phyloP scores from a whole-genome alignment of 2,329 filamentous ascomycete species.

The Rutstroemia sp. region DNA sequence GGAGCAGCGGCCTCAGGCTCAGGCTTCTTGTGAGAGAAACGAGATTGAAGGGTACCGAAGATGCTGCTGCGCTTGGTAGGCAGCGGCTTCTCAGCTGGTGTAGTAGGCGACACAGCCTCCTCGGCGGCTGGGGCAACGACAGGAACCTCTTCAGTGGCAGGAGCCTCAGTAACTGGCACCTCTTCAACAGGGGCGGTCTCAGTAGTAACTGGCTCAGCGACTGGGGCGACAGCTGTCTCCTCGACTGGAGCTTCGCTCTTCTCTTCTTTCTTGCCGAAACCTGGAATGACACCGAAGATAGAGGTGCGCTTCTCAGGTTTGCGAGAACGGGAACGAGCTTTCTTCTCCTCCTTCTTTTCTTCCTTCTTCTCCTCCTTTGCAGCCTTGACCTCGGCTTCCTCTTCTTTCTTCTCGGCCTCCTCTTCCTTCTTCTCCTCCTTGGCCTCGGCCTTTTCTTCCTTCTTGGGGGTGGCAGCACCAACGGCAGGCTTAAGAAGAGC shows the following conservation, averaged over 20 bases:
- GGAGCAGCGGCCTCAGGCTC: constrained; percentile 23
- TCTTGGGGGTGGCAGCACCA: constrained; percentile 28
- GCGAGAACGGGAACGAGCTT: constrained; percentile 50
- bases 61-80: constrained; percentile 28
- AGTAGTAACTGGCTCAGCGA: constrained; percentile 16
- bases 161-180: constrained; percentile 25
- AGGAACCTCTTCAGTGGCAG: constrained; percentile 11
- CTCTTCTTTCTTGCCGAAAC: constrained; percentile 33
- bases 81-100: constrained; percentile 21
- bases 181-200: constrained; percentile 25
- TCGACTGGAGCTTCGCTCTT: constrained; percentile 29
- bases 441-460: constrained; percentile 30
- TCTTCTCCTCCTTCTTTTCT: constrained; percentile 26
- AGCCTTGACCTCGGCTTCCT: constrained; percentile 33
- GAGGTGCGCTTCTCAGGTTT: constrained; percentile 47
- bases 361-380: constrained; percentile 31
- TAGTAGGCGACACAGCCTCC: constrained; percentile 25
- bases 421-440: constrained; percentile 25
- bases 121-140: constrained; percentile 34
- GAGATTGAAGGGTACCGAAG: constrained; percentile 28
- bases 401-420: constrained; percentile 29
- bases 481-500: constrained; percentile 35
- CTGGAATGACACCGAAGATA: constrained; percentile 51
- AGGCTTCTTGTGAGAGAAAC: constrained; percentile 27
- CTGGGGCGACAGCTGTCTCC: constrained; percentile 11